Evolutionary conservation across 2,329 filamentous ascomycete species (phyloP), one percentile per base, ranked within the genome.

Genomic region (Fusarium multiceps): DNA sequence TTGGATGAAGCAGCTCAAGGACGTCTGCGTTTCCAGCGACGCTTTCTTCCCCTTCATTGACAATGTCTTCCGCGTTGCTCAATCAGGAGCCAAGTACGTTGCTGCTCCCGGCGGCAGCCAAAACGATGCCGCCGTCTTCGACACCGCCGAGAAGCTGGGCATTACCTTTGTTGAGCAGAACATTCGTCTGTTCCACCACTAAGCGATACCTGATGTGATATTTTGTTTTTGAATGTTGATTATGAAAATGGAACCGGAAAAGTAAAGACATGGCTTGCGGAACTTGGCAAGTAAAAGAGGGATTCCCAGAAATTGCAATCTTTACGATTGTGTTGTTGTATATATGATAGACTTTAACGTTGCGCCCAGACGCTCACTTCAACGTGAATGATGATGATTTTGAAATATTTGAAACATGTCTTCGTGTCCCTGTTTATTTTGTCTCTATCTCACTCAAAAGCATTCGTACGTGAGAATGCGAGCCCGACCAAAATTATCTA

Each of bases 31-130:
- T 58, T 97, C 93, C 55, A 97, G 93, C 71, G 96, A 99, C 81
- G 96, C 96, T 71, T 99, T 99, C 82, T 99, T 99, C 89, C 96
- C 96, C 73, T 99, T 99, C 83, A 93, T 93, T 77, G 96, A 99
- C 86, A 99, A 99, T 77, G 92, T 99, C 72, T 98, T 97, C 89
- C 90, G 96, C 72, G 93, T 94, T 54, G 90, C 89, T 68, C 88
- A 93, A 76, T 97, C 93, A 23, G 96, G 96, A 51, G 94, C 89
- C 78, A 98, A 97, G 85, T 99, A 97, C 84, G 93, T 98, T 76
- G 95, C 96, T 57, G 95, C 95, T 41, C 96, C 96, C 12, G 92
- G 89, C 53, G 96, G 96, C 61, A 97, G 92, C 81, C 93, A 96
- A 81, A 96, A 96, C 78, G 93, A 96, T 79, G 81, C 85, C 61